Conservation (phyloP, 1,139 yeast genomes). For the Suhomyces wounanorum region DNA sequence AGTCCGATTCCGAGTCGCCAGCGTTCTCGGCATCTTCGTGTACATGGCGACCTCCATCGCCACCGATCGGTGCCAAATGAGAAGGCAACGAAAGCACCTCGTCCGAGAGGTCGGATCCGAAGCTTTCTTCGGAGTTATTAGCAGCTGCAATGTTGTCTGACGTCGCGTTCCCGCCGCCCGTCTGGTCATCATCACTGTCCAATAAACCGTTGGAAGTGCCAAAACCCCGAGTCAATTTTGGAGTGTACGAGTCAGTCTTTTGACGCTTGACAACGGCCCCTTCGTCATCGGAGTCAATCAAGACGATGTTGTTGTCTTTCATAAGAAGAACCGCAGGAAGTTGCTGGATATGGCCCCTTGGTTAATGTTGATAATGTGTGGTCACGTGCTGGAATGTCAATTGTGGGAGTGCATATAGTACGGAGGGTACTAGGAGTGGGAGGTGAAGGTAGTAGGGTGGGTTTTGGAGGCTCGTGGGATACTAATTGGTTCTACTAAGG, state of each 20-base stretch:
- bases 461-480: too few species aligned
- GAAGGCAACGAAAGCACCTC: conserved; percentile 11
- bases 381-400: background rate
- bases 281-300: conserved; percentile 23
- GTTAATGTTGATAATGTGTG: background rate
- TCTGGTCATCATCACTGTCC: conserved; percentile 13
- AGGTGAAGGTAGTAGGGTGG: too few species aligned
- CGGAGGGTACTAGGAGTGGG: too few species aligned
- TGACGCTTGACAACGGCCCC: conserved; percentile 14
- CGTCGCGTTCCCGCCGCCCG: conserved; percentile 8
- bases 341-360: background rate
- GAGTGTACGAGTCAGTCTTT: conserved; percentile 8
- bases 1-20: conserved; percentile 1
- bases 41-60: conserved; percentile 4
- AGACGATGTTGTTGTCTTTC: conserved; percentile 18
- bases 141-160: background rate
- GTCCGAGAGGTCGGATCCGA: conserved; percentile 5
- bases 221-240: conserved; percentile 16
- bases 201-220: conserved; percentile 12
- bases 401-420: background rate
- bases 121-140: background rate
- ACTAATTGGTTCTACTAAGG: too few species aligned
- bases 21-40: conserved; percentile 4
- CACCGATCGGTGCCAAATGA: conserved; percentile 10
- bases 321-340: background rate